phyloP scores from a whole-genome alignment of 2,329 filamentous ascomycete genomes.

The Fusarium oxysporum region DNA sequence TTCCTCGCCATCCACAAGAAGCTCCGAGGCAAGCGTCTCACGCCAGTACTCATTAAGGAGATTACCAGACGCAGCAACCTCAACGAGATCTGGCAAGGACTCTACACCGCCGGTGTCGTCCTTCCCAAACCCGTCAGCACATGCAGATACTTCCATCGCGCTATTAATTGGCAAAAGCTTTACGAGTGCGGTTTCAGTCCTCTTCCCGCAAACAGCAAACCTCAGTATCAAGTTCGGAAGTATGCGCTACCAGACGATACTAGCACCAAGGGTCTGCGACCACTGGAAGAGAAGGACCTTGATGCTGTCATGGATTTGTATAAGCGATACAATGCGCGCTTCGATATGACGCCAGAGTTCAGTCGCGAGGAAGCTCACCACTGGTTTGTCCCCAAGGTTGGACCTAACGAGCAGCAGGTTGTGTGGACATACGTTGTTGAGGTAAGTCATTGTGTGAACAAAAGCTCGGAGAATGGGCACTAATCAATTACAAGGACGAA shows the following conservation, averaged over 20 bases:
- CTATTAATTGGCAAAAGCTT: conserved; percentile 95
- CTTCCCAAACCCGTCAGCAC: conserved; percentile 93
- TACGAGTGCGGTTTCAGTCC: conserved; percentile 95
- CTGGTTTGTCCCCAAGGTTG: conserved; percentile 80
- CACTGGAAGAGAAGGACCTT: conserved; percentile 83
- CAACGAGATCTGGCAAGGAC: conserved; percentile 89
- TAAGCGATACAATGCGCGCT: conserved; percentile 80
- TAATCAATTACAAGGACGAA: conserved; percentile 55
- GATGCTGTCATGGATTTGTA: conserved; percentile 80
- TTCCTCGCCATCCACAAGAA: conserved; percentile 99
- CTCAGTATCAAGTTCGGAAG: conserved; percentile 84
- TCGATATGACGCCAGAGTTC: conserved; percentile 87
- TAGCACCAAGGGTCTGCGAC: conserved; percentile 78
- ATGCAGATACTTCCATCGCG: conserved; percentile 94
- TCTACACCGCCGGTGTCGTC: conserved; percentile 93
- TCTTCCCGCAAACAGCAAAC: conserved; percentile 84
- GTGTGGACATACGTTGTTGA: conserved; percentile 96
- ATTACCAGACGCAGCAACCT: conserved; percentile 93
- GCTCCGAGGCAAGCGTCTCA: conserved; percentile 89
- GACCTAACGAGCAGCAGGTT: conserved; percentile 75
- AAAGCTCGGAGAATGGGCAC: too few relatives aligned
- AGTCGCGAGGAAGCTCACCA: conserved; percentile 84
- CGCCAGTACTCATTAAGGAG: conserved; percentile 96
- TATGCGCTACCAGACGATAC: conserved; percentile 84
- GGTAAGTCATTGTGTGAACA: conserved; percentile 54